These are phyloP conservation scores for Fonticula alba DNA, from an alignment of 78 protist genomes.

Conservation along the genomic window DNA sequence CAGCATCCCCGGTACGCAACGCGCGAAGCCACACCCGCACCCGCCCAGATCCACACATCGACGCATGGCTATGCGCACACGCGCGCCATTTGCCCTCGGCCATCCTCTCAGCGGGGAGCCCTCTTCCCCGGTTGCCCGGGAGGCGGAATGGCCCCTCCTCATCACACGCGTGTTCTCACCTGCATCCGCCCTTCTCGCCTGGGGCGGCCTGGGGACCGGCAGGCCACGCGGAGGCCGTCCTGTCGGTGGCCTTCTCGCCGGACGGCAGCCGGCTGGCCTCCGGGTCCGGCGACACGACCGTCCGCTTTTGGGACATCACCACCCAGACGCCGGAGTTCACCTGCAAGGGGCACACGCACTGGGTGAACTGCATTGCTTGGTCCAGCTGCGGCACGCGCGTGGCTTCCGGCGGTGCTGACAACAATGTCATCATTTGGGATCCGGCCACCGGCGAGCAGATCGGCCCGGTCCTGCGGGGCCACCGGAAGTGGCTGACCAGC, in stretches of 20 bases:
- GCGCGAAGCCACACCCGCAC: conserved; percentile 3
- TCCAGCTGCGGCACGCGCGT: conserved; percentile 69
- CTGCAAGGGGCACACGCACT: conserved; percentile 49
- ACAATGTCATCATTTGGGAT: conserved; percentile 15
- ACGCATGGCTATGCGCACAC: background rate
- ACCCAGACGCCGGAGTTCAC: conserved; percentile 56
- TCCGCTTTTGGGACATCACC: conserved; percentile 82
- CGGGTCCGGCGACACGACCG: conserved; percentile 64
- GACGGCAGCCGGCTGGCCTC: conserved; percentile 67
- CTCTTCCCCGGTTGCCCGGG: background rate
- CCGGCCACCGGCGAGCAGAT: no score
- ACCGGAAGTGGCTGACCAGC: no score
- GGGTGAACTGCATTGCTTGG: conserved; percentile 79
- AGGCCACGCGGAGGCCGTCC: conserved; percentile 78
- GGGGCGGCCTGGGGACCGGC: no score
- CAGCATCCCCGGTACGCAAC: conserved; percentile 30
- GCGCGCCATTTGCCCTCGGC: background rate
- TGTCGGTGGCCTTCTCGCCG: conserved; percentile 61
- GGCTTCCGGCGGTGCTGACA: conserved; percentile 71
- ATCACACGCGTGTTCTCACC: no score
- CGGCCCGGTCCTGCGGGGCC: no score
- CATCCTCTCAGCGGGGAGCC: background rate
- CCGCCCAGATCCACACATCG: background rate
- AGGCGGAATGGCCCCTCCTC: background rate
- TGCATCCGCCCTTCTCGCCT: no score